Evolutionary conservation across 1,284 basidiomycete genomes (phyloP), one percentile per base, ranked within the genome.

Genomic region (Xerocomus minutiporus): DNA sequence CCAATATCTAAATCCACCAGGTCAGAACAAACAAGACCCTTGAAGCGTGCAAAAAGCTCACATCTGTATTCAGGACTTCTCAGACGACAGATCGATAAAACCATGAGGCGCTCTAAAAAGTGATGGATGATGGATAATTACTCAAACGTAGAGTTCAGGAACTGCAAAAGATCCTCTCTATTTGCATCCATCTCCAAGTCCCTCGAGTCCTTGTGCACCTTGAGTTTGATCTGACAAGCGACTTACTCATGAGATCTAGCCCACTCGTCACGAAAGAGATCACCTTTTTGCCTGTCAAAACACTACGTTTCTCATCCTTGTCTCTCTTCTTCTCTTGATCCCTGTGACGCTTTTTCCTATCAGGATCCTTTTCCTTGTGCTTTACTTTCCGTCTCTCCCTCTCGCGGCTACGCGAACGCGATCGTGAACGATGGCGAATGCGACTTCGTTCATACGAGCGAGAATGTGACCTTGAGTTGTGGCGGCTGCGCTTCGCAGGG

Each of bases 271-370:
- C 9, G 11, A 36, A 23, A 36, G 43, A 8, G 54, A 56, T 7
- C 29, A 79, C 80, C 74, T 77, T 82, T 61, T 81, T 81, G 0
- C 79, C 79, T 4, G 80, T 82, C 51, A 82, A 61, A 25, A 79
- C 64, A 50, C 80, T 81, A 29, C 78, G 70, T 31, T 73, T 68
- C 52, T 77, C 76, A 13, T 65, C 60, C 52, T 63, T 67, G 41
- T 71, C 68, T 57, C 61, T 72, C 39, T 69, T 64, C 53, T 62
- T 69, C 43, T 70, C 65, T 29, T 71, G 48, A 63, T 77, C 46
- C 69, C 71, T 46, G 67, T 73, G 42, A 62, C 74, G 39, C 67
- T 11, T 58, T 42, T 62, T 68, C 54, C 47, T 58, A 9, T 64
- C 64, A 25, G 28, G 56, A 2, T 60, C 66, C 45, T 58, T 65